phyloP scores from a whole-genome alignment of 495 filamentous ascomycete species.

The Penicillium samsonianum region DNA sequence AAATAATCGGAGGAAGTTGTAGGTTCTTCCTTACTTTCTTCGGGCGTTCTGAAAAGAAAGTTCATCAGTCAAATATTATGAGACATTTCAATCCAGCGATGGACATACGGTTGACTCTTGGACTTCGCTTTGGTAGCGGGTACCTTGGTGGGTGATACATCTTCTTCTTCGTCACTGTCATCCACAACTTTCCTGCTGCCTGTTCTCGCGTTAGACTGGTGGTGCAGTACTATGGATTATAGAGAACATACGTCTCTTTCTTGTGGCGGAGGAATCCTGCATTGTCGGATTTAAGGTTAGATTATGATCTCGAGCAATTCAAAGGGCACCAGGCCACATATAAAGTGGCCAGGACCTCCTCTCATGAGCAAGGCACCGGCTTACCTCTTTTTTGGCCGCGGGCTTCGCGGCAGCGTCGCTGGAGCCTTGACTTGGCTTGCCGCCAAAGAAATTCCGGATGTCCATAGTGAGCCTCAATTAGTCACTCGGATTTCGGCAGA shows the following conservation, averaged over 20 bases:
- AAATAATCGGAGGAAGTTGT: slow-evolving; percentile 63
- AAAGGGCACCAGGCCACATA: background rate
- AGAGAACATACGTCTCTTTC: slow-evolving; percentile 42
- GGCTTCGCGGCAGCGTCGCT: slow-evolving; percentile 32
- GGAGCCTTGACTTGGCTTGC: slow-evolving; percentile 44
- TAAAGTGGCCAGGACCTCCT: background rate
- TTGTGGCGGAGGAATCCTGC: slow-evolving; percentile 38
- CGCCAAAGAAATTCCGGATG: slow-evolving; percentile 79
- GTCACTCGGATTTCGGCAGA: background rate
- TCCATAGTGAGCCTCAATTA: slow-evolving; percentile 56
- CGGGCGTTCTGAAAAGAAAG: slow-evolving; percentile 39
- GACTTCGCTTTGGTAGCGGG: slow-evolving; percentile 48
- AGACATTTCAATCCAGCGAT: background rate
- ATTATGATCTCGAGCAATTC: background rate
- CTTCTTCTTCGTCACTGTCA: slow-evolving; percentile 74
- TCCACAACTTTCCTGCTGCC: slow-evolving; percentile 71
- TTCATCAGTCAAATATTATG: slow-evolving; percentile 6
- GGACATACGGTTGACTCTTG: slow-evolving; percentile 42
- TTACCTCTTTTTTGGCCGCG: slow-evolving; percentile 44
- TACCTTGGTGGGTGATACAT: slow-evolving; percentile 34
- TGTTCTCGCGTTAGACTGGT: slow-evolving; percentile 31
- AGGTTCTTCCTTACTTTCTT: slow-evolving; percentile 50
- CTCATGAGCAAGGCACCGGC: slow-evolving; percentile 12
- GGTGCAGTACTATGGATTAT: background rate
- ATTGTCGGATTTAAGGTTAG: slow-evolving; percentile 8